Evolutionary conservation across 805 yeast genomes (phyloP).

Genomic region (Deakozyma indianensis): DNA sequence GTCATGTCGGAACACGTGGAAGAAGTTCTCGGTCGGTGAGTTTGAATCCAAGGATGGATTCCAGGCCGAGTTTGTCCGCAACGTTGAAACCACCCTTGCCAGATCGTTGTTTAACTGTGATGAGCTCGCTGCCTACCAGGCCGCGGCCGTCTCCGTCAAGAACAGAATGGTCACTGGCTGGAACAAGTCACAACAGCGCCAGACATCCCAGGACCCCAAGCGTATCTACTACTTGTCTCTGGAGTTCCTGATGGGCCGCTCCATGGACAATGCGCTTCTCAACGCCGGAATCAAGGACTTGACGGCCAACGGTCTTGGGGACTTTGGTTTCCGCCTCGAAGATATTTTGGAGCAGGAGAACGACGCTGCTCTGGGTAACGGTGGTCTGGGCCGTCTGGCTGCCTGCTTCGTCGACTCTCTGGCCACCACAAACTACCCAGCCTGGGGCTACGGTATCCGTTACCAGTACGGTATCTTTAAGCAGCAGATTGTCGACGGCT

Average conservation of each 20-base stretch:
- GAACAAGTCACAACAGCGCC: slow-evolving; percentile 87
- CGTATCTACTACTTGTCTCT: slow-evolving; percentile 75
- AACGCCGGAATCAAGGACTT: slow-evolving; percentile 56
- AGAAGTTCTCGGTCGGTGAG: slow-evolving; percentile 44
- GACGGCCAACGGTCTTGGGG: slow-evolving; percentile 41
- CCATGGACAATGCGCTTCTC: slow-evolving; percentile 85
- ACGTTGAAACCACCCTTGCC: slow-evolving; percentile 86
- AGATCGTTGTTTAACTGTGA: slow-evolving; percentile 87
- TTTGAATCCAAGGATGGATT: slow-evolving; percentile 39
- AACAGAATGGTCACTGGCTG: slow-evolving; percentile 74
- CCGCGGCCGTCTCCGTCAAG: slow-evolving; percentile 64
- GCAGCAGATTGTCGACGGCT: slow-evolving; percentile 80
- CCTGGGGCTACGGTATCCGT: slow-evolving; percentile 93
- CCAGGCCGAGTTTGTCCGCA: slow-evolving; percentile 57
- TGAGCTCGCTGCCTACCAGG: slow-evolving; percentile 83
- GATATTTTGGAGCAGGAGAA: slow-evolving; percentile 78
- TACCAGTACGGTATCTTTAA: slow-evolving; percentile 89
- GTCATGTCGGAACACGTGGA: slow-evolving; percentile 66
- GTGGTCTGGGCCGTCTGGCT: slow-evolving; percentile 88
- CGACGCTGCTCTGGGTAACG: slow-evolving; percentile 91
- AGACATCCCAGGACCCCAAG: slow-evolving; percentile 70
- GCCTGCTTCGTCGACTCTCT: slow-evolving; percentile 88
- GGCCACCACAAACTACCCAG: slow-evolving; percentile 74
- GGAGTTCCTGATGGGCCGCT: slow-evolving; percentile 90
- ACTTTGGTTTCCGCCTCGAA: slow-evolving; percentile 78